Base-by-base conservation (phyloP, 352 stramenopile genomes). In the Pythium angustatum region DNA sequence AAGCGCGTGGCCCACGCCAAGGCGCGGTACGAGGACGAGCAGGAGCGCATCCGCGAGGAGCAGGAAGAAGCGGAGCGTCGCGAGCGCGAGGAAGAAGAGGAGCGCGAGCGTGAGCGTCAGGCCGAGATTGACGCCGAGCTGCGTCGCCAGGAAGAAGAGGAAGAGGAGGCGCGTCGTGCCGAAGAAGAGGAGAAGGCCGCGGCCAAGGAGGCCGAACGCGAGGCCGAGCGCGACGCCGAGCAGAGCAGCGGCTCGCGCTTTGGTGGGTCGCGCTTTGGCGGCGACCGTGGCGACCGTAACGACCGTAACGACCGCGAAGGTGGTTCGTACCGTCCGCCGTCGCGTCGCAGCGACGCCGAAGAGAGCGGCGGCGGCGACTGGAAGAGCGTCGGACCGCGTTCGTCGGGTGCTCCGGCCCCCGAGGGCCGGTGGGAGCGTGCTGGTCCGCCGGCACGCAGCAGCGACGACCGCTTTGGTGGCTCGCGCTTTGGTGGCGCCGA, bases 1-100 rank as follows among this genome's bases (percentile, higher is more conserved):
- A 58, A 77, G 30, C 85, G 83, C 54, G 78, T 96, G 30, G 71
- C 71, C 14, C 71, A 85, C 64, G 85, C 85, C 8, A 86, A 85
- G 58, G 68, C 81, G 48, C 81, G 81, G 47, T 88, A 81, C 44
- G 83, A 94, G 43, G 83, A 92, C 7, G 79, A 93, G 64, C 75
- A 95, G 67, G 75, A 67, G 30, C 61, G 65, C 38, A 68, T 91
- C 41, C 80, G 77, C 38, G 80, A 86, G 40, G 73, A 80, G 26
- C 68, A 88, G 57, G 82, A 91, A 34, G 86, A 94, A 51, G 69
- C 75, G 40, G 79, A 91, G 48, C 85, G 81, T 21, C 44, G 76
- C 22, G 70, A 52, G 24, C 80, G 79, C 33, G 79, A 90, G 45
- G 76, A 90, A 40, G 82, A 88, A 54, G 77, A 81, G 12, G 77